Percentiles rank a stretch among this genome's conserved stretches.
phyloP scores from a whole-genome alignment of 345 rosid genomes.

The Murraya paniculata region DNA sequence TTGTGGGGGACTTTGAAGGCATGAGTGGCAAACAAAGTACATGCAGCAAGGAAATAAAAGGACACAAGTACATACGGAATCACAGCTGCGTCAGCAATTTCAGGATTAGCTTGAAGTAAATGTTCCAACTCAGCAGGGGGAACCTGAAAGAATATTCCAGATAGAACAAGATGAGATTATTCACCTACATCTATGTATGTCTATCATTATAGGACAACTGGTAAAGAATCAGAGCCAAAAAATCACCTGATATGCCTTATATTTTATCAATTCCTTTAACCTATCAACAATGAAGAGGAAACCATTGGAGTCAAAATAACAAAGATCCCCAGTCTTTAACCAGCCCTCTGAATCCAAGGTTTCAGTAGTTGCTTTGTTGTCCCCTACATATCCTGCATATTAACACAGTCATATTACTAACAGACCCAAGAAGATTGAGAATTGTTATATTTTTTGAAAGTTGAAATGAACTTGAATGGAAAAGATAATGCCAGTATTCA shows the following conservation, averaged over 20 bases:
- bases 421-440: not conserved
- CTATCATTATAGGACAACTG: not conserved
- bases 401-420: constrained; percentile 6
- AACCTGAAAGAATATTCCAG: constrained; percentile 43
- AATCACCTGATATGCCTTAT: constrained; percentile 83
- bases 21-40: not conserved
- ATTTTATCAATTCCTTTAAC: constrained; percentile 86
- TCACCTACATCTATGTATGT: not conserved
- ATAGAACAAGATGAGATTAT: not conserved
- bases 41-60: not conserved
- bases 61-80: constrained; percentile 55
- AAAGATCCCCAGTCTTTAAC: constrained; percentile 90
- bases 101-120: constrained; percentile 60
- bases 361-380: constrained; percentile 80
- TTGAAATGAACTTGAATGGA: not conserved
- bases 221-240: not conserved
- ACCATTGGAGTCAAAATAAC: constrained; percentile 71
- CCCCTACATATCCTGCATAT: constrained; percentile 67
- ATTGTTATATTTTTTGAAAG: not conserved
- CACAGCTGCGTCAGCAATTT: constrained; percentile 84
- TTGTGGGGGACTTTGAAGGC: not conserved
- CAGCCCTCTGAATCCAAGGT: constrained; percentile 75
- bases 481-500: not conserved
- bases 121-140: constrained; percentile 92
- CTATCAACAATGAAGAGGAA: constrained; percentile 74